Percentiles rank a stretch among this genome's conserved stretches.
These are phyloP conservation scores for Primulina tabacum DNA, from an alignment of 257 asterid species.

Conservation along the genomic window DNA sequence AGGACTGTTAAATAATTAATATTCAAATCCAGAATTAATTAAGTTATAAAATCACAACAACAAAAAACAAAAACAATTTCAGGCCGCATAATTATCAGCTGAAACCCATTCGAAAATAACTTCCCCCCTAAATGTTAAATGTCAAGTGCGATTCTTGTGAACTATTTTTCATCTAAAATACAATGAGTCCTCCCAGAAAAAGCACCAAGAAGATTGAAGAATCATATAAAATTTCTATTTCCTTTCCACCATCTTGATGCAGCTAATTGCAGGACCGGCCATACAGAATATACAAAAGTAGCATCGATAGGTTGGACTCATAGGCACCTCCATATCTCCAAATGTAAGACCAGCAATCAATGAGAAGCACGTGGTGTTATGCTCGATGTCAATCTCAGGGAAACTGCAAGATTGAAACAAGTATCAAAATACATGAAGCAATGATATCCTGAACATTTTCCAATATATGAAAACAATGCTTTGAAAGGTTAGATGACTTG, in stretches of 20 bases:
- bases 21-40: not conserved
- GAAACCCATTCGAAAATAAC: too few relatives aligned
- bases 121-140: too few relatives aligned
- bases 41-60: too few relatives aligned
- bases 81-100: too few relatives aligned
- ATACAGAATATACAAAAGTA: conserved; percentile 2
- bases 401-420: conserved; percentile 20
- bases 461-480: not conserved
- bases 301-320: not conserved
- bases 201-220: not conserved
- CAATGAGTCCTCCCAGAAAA: not conserved
- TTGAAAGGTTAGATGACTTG: not conserved
- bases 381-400: not conserved
- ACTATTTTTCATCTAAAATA: not conserved
- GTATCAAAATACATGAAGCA: not conserved
- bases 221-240: not conserved
- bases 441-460: not conserved
- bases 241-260: conserved; percentile 9
- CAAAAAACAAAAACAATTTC: too few relatives aligned
- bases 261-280: not conserved
- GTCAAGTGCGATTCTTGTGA: too few relatives aligned
- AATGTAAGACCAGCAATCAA: not conserved
- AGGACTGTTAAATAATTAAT: too few relatives aligned
- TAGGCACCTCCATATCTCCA: not conserved
- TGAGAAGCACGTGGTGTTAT: not conserved